Base-by-base conservation (phyloP, 2,329 filamentous ascomycete genomes). In the Fusarium pseudonygamai region DNA sequence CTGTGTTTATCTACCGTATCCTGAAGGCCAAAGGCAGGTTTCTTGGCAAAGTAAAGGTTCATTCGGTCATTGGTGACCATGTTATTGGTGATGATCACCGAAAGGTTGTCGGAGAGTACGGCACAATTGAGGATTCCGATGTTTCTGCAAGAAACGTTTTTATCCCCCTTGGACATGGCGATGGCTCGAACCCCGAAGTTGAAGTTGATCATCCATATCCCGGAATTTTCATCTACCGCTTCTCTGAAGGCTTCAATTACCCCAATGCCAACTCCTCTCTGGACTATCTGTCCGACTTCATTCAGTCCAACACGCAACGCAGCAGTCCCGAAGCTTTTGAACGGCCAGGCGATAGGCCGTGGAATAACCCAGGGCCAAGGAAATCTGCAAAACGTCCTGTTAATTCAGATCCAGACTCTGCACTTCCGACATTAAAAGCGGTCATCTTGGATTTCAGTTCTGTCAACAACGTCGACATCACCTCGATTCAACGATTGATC, bases 171-270 rank as follows among this genome's bases (percentile, higher is more conserved):
- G 91, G 93, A 77, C 94, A 97, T 80, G 87, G 87, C n/a, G 96
- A 98, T 80, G 96, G 96, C 36, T 95, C 94, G 3, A 98, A 98
- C 81, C 96, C 96, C 0, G 87, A 92, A 32, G 87, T 98, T 52
- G 88, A 92, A 16, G 86, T 97, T n/a, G 87, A 93, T 70, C 90
- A 90, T 61, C 95, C 96, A 2, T 94, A 96, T 78, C 96, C 96
- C 1, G 96, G 96, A 59, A 89, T 99, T 74, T 97, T 98, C 83
- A 97, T 98, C 79, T 98, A 97, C 85, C 91, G 96, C 49, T 98
- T 97, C 82, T 91, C 93, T 0, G 96, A 98, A 84, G 94, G 95
- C 47, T 97, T 97, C 87, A 97, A 96, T 83, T 99, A 98, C 78
- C 94, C 96, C 68, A 99, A 97, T 77, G 95, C 95, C 26, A 94